Evolutionary conservation across 192 early-diverging fungal species (phyloP).

Genomic region (Linnemannia zychae): DNA sequence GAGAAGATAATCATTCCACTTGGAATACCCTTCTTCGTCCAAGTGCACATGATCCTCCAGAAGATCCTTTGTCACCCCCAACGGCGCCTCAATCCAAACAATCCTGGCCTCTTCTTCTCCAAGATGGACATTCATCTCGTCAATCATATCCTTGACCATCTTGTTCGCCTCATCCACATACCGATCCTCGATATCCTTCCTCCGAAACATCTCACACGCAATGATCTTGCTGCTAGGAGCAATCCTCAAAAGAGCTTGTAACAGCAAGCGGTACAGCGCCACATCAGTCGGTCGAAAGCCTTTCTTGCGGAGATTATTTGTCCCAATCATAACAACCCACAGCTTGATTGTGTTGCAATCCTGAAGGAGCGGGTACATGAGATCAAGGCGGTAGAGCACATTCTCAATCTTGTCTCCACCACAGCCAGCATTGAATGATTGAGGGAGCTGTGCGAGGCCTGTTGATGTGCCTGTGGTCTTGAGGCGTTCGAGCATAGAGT

Average conservation of each 20-base stretch:
- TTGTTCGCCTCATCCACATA: slow-evolving; percentile 17
- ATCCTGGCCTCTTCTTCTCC: slow-evolving; percentile 3
- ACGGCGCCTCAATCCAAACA: slow-evolving; percentile 10
- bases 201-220: slow-evolving; percentile 18
- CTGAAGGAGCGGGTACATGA: slow-evolving; percentile 14
- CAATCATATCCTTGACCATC: slow-evolving; percentile 7
- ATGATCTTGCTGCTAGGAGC: not conserved
- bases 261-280: slow-evolving; percentile 7
- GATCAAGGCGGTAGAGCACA: slow-evolving; percentile 16
- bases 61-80: not conserved
- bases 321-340: slow-evolving; percentile 25
- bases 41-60: slow-evolving; percentile 28
- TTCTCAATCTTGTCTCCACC: slow-evolving; percentile 36
- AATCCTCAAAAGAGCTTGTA: slow-evolving; percentile 17
- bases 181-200: slow-evolving; percentile 20
- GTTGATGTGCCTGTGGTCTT: slow-evolving; percentile 27
- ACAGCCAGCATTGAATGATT: slow-evolving; percentile 24
- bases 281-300: slow-evolving; percentile 9
- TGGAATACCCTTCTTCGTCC: slow-evolving; percentile 8
- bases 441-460: not conserved
- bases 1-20: slow-evolving; percentile 1
- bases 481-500: slow-evolving; percentile 27
- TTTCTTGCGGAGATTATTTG: slow-evolving; percentile 31
- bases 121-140: slow-evolving; percentile 15
- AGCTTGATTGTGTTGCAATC: slow-evolving; percentile 6